phyloP scores from a whole-genome alignment of 2,329 filamentous ascomycete species.

The Dactylellina cionopaga region DNA sequence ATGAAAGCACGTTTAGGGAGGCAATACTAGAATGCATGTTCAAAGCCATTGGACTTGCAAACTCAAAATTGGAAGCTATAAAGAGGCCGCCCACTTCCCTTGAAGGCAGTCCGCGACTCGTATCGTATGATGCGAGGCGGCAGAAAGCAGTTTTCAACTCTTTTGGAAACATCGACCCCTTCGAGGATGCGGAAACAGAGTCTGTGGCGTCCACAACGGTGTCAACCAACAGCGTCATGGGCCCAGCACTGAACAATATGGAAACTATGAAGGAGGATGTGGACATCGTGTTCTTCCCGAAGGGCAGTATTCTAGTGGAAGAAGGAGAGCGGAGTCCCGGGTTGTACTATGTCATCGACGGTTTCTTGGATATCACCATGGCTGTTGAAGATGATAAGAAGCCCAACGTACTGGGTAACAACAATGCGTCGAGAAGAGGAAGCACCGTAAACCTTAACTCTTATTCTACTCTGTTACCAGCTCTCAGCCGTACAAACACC shows the following conservation, averaged over 20 bases:
- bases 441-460: conserved; percentile 53
- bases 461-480: conserved; percentile 63
- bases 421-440: conserved; percentile 28
- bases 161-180: conserved; percentile 89
- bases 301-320: conserved; percentile 92
- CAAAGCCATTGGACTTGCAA: conserved; percentile 85
- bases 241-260: conserved; percentile 70
- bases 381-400: conserved; percentile 71
- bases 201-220: conserved; percentile 72
- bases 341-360: conserved; percentile 96
- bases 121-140: conserved; percentile 82
- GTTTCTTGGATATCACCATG: conserved; percentile 94
- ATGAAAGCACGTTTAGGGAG: conserved; percentile 86
- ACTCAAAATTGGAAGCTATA: conserved; percentile 70
- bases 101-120: conserved; percentile 83
- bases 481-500: conserved; percentile 63
- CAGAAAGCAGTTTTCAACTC: conserved; percentile 88
- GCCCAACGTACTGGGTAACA: conserved; percentile 49
- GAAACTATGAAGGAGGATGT: conserved; percentile 90
- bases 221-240: conserved; percentile 73
- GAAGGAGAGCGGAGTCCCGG: conserved; percentile 97
- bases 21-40: conserved; percentile 96
- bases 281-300: conserved; percentile 96
- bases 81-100: conserved; percentile 72
- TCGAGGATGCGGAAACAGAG: conserved; percentile 84